Base-by-base conservation (phyloP, 345 rosid genomes). In the Lepidium africanum region DNA sequence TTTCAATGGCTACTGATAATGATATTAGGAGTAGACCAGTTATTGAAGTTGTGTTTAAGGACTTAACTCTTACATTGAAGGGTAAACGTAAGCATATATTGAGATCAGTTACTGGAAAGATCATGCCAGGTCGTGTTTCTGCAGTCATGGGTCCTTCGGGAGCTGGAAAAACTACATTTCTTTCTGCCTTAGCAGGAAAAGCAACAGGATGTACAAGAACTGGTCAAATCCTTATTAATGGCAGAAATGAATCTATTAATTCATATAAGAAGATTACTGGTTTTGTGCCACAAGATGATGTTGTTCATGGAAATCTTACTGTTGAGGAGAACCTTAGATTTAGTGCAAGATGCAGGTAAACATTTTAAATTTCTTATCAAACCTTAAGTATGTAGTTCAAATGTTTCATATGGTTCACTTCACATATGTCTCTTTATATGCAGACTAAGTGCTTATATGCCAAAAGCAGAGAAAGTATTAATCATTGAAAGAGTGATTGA, bases 91-190 rank as follows among this genome's bases (percentile, higher is more conserved):
- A 82, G 71, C 91, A 88, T 80, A 76, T 91, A 46, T 79, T 91
- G 68, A 84, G 91, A 66, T 81, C 84, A 63, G 93, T 91, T 30
- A 85, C 84, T 0, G 97, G 97, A 69, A 88, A 91, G 84, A 63
- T 88, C 69, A 81, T 78, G 81, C 96, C 97, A 0, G 97, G 96
- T 35, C 86, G 97, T 77, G 91, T 91, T 58, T 87, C 96, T n/a
- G 96, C 97, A n/a, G 96, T 91, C 69, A 91, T 91, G 97, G 97
- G 97, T 50, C 97, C 96, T 63, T 91, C 97, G 7, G 97, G 97
- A 65, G 96, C 96, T 46, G 96, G 97, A 37, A 91, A 88, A 80
- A 91, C 97, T 15, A 88, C 97, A 6, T 91, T 91, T 82, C 88
- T 91, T 62, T 81, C 87, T 67, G 97, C 97, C 42, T 84, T 91